Evolutionary conservation across 2,329 filamentous ascomycete species (phyloP).

Genomic region (Apiospora koreana): DNA sequence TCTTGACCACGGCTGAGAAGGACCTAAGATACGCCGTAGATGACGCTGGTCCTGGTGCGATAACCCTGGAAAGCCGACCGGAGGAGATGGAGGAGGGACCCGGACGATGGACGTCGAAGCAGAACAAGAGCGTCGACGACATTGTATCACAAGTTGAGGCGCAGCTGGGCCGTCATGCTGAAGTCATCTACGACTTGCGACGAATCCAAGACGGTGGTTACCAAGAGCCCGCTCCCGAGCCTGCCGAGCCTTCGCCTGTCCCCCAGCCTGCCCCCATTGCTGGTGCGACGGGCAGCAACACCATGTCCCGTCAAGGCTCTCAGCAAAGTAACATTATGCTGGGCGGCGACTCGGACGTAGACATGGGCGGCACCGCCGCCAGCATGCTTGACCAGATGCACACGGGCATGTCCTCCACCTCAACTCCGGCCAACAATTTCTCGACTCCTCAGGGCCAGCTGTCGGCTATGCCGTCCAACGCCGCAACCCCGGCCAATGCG

Average conservation of each 20-base stretch:
- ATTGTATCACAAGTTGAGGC: slow-evolving; percentile 76
- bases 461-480: slow-evolving; percentile 57
- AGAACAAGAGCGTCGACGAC: slow-evolving; percentile 64
- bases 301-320: slow-evolving; percentile 55
- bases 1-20: slow-evolving; percentile 73
- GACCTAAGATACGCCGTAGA: slow-evolving; percentile 69
- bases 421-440: slow-evolving; percentile 62
- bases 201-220: slow-evolving; percentile 79
- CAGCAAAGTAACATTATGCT: slow-evolving; percentile 59
- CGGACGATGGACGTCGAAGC: slow-evolving; percentile 38
- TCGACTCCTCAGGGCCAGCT: slow-evolving; percentile 61
- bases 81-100: slow-evolving; percentile 52
- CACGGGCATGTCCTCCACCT: slow-evolving; percentile 58
- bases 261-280: slow-evolving; percentile 18
- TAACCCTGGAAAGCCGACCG: slow-evolving; percentile 62
- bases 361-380: slow-evolving; percentile 65
- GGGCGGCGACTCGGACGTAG: slow-evolving; percentile 59
- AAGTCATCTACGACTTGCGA: slow-evolving; percentile 63
- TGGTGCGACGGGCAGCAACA: slow-evolving; percentile 25
- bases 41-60: slow-evolving; percentile 59
- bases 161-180: slow-evolving; percentile 66
- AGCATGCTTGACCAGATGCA: slow-evolving; percentile 71
- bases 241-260: slow-evolving; percentile 32
- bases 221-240: slow-evolving; percentile 59
- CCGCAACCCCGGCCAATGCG: slow-evolving; percentile 55